These are phyloP conservation scores for Stephania japonica DNA, from an alignment of 164 flowering plant species.

Conservation along the genomic window DNA sequence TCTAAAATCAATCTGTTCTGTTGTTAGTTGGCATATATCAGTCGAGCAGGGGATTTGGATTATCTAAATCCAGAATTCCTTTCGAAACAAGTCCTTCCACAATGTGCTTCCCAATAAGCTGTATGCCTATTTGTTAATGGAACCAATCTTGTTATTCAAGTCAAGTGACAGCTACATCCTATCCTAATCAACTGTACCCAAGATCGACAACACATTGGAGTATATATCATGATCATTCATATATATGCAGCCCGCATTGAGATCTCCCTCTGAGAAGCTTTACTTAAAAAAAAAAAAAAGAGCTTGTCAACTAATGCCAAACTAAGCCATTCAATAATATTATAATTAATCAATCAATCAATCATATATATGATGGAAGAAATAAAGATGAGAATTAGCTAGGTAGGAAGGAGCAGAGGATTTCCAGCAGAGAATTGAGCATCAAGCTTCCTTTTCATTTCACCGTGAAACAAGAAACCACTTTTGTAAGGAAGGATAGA, in stretches of 20 bases:
- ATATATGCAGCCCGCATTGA: neutral
- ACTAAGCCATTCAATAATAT: neutral
- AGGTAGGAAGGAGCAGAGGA: neutral
- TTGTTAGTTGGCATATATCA: neutral
- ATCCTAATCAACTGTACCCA: slow-evolving; percentile 1
- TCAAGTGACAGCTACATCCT: neutral
- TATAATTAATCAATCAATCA: too few species aligned
- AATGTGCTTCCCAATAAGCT: neutral
- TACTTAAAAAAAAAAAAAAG: neutral
- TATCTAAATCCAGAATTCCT: neutral
- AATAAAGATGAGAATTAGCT: neutral
- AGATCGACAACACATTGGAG: neutral
- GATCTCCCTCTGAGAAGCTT: slow-evolving; percentile 1
- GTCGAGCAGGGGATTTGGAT: neutral
- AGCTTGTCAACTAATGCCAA: neutral
- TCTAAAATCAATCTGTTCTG: neutral
- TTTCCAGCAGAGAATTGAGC: neutral
- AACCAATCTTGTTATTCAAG: neutral
- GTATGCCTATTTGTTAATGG: neutral
- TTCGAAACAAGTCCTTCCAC: neutral
- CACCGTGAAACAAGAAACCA: neutral
- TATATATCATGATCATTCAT: neutral
- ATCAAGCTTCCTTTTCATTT: neutral
- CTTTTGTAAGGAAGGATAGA: neutral
- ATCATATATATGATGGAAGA: too few species aligned